Evolutionary conservation across 345 rosid genomes (phyloP), one percentile per base, ranked within the genome.

Genomic region (Hibiscus syriacus): DNA sequence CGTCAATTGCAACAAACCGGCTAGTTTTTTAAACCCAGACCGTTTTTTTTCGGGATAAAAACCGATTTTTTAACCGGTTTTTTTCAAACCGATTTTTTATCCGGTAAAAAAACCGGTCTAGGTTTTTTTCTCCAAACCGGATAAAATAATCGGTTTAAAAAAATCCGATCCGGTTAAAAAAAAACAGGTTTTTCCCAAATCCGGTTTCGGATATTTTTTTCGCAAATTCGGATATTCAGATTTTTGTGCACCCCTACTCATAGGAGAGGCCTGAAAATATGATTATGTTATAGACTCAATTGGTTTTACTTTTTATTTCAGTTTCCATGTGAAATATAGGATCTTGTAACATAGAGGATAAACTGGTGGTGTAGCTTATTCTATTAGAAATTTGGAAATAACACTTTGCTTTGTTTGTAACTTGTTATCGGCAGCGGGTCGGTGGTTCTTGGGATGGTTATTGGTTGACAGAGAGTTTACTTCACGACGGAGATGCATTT

Each of bases 361-460:
- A 55, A 50, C 32, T 27, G 16, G 20, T 1, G 5, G 2, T 22
- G 17, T 55, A 1, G 10, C 36, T 25, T 62, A 4, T 26, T 39
- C 0, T n/a, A 55, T 43, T 34, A 25, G 20, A 57, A 36, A 57
- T 29, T 22, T 20, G 30, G 41, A 30, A n/a, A 17, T 46, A 3
- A 41, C 30, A 17, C 38, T 25, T 56, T 23, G 13, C 38, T 25
- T 52, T 23, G n/a, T 19, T 14, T 32, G 34, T 68, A 67, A 62
- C 55, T 71, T 68, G 67, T 60, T 67, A 20, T 49, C 64, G 78
- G 78, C 87, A 89, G 97, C 80, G 88, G 72, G 76, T 90, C 55
- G 98, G 98, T 17, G 92, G 97, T 68, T 89, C 83, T 6, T 87
- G 96, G 96, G 98, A 93, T 75, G 98, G 97, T 53, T 93, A 90